Evolutionary conservation across 2,329 filamentous ascomycete species (phyloP).

Genomic region (Fusarium tanahbumbuense): DNA sequence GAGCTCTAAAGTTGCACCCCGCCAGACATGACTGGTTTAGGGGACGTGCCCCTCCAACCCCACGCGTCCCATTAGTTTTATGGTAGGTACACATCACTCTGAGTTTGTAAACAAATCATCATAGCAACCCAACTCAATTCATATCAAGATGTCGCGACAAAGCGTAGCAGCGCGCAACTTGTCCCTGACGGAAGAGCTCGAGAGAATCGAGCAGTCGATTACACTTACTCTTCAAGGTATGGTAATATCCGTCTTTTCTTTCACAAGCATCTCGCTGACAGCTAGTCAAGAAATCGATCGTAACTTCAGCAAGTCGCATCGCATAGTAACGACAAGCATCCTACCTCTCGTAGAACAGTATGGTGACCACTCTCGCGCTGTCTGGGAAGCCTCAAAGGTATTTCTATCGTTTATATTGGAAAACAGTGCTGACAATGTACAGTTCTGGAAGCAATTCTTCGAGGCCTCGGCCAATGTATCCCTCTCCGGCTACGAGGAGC

Average conservation of each 20-base stretch:
- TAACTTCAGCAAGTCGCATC: slow-evolving; percentile 96
- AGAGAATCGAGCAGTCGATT: slow-evolving; percentile 95
- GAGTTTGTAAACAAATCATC: slow-evolving; percentile 22
- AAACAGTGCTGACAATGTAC: slow-evolving; percentile 13
- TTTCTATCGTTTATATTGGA: rapidly evolving
- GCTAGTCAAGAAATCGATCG: slow-evolving; percentile 86
- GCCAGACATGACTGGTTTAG: not conserved
- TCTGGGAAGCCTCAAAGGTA: slow-evolving; percentile 97
- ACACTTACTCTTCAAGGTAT: slow-evolving; percentile 92
- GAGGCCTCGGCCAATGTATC: slow-evolving; percentile 98
- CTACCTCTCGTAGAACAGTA: slow-evolving; percentile 95
- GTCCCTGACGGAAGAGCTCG: slow-evolving; percentile 92
- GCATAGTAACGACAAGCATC: slow-evolving; percentile 94
- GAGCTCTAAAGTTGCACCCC: not conserved
- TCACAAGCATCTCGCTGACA: slow-evolving; percentile 1
- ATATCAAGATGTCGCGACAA: slow-evolving; percentile 60
- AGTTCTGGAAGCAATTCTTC: slow-evolving; percentile 99
- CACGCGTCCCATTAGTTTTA: slow-evolving; percentile 25
- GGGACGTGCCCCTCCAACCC: slow-evolving; percentile 22
- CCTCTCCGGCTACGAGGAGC: slow-evolving; percentile 91
- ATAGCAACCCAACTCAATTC: slow-evolving; percentile 6
- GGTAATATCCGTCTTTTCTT: not conserved
- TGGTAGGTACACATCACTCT: not conserved
- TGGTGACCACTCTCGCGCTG: slow-evolving; percentile 89
- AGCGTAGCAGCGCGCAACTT: slow-evolving; percentile 66